Conservation (phyloP, 1,139 yeast genomes). For the Oligophagozyma castellii region DNA sequence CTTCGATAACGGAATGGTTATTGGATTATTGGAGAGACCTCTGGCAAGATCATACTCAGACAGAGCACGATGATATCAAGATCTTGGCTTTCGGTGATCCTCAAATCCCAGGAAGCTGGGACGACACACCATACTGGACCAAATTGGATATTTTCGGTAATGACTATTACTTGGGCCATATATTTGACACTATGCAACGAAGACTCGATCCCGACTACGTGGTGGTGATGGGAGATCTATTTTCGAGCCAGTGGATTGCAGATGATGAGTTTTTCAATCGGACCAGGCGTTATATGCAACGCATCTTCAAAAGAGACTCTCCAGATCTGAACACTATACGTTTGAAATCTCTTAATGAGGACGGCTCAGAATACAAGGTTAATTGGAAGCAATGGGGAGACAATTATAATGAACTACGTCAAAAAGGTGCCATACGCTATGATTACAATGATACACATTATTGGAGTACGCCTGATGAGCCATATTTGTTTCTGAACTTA, state of each 20-base stretch:
- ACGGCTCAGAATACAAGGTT: constrained; percentile 14
- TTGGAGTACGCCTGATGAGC: constrained; percentile 38
- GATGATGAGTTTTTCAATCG: constrained; percentile 77
- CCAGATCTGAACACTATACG: constrained; percentile 9
- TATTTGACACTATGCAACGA: constrained; percentile 48
- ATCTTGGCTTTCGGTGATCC: constrained; percentile 89
- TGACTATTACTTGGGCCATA: constrained; percentile 77
- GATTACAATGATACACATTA: constrained; percentile 49
- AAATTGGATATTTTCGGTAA: constrained; percentile 77
- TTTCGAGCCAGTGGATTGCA: constrained; percentile 91
- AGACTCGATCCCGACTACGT: constrained; percentile 65
- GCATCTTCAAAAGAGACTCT: constrained; percentile 33
- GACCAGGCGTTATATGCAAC: constrained; percentile 52
- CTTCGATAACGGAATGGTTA: constrained; percentile 4
- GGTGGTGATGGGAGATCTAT: constrained; percentile 82
- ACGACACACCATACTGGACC: constrained; percentile 55
- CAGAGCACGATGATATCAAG: constrained; percentile 35
- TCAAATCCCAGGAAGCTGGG: constrained; percentile 82
- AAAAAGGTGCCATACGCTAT: constrained; percentile 26
- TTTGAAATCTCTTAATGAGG: constrained; percentile 12
- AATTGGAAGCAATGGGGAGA: constrained; percentile 36
- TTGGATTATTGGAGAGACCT: constrained; percentile 3
- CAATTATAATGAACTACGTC: constrained; percentile 30
- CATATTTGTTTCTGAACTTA: constrained; percentile 49
- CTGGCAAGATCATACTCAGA: constrained; percentile 15